Evolutionary conservation across 2,329 filamentous ascomycete species (phyloP), one percentile per base, ranked within the genome.

Genomic region (Penicillium paneum): DNA sequence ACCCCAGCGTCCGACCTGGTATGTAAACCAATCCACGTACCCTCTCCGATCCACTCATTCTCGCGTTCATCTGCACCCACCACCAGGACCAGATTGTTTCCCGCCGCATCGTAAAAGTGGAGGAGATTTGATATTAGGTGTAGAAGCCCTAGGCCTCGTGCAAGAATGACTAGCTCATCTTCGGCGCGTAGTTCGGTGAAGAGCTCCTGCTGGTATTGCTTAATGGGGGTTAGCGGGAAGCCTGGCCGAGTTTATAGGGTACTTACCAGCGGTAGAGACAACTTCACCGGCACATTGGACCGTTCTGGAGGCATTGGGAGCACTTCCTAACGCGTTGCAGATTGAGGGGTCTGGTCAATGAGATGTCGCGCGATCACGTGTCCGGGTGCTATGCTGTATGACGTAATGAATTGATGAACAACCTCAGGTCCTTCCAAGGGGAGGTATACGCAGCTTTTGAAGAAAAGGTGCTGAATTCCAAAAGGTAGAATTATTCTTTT

Each of bases 1-100:
- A 19, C 35, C 38, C 52, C 12, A 50, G 48, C 39, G 8, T 36
- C 11, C 15, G 28, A 39, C 21, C 12, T 42, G 12, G 21, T 13
- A 35, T 21, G 12, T 44, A 26, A 28, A 26, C 29, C 13, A 42
- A 36, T 28, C n/a, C 38, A 52, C 68, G 24, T 67, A 78, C 77
- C 76, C 77, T 97, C 94, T 63, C 94, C 94, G 56, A 99, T 91
- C 92, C 93, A 97, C 52, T 88, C 87, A 83, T 97, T 97, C 70
- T 99, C 94, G 56, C 90, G 85, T 32, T 97, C 91, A 56, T 94
- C 89, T 34, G 94, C 92, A 10, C 91, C 92, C 39, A 97, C 85
- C 19, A 99, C 77, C 41, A 99, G 79, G 45, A 99, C 87, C 51
- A 99, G 79, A 68, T 96, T 97, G 75, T 94, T 95, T 13, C 94